Evolutionary conservation across 2,329 filamentous ascomycete species (phyloP).

Genomic region (Cytospora chrysosperma): DNA sequence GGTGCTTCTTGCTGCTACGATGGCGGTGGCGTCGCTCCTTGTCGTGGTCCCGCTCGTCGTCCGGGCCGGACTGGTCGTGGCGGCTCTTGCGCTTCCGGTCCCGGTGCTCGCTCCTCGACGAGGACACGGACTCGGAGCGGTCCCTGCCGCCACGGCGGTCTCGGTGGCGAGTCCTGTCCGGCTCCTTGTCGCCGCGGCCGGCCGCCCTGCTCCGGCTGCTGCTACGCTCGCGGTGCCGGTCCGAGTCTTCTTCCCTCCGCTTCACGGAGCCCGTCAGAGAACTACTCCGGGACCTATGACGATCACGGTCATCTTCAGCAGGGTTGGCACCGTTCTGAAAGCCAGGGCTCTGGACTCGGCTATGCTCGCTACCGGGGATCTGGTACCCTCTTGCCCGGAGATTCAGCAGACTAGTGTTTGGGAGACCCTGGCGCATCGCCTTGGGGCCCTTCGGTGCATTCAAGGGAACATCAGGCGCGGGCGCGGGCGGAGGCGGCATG

Average conservation of each 20-base stretch:
- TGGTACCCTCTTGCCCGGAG: conserved; percentile 54
- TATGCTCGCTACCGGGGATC: conserved; percentile 32
- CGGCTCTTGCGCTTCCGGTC: conserved; percentile 24
- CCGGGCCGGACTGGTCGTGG: conserved; percentile 19
- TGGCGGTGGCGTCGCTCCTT: conserved; percentile 21
- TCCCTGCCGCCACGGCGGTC: conserved; percentile 18
- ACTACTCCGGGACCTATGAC: conserved; percentile 47
- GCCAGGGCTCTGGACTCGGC: conserved; percentile 33
- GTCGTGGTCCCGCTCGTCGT: conserved; percentile 23
- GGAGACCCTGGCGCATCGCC: conserved; percentile 86
- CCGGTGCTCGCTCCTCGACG: conserved; percentile 19
- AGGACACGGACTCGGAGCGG: conserved; percentile 15
- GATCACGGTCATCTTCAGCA: conserved; percentile 31
- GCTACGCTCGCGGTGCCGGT: conserved; percentile 29
- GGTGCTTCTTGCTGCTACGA: conserved; percentile 23
- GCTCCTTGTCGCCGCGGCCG: conserved; percentile 20
- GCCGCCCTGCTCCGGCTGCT: conserved; percentile 28
- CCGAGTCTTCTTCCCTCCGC: conserved; percentile 26
- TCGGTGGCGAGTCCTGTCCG: conserved; percentile 17
- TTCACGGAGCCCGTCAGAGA: conserved; percentile 37
- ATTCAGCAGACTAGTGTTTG: conserved; percentile 75
- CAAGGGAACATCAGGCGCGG: conserved; percentile 48
- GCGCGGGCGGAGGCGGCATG: conserved; percentile 26
- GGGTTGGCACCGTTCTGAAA: conserved; percentile 24
- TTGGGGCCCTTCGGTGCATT: conserved; percentile 90